Conservation (phyloP, 2,329 filamentous ascomycete species). For the Magnaporthiopsis rhizophila region DNA sequence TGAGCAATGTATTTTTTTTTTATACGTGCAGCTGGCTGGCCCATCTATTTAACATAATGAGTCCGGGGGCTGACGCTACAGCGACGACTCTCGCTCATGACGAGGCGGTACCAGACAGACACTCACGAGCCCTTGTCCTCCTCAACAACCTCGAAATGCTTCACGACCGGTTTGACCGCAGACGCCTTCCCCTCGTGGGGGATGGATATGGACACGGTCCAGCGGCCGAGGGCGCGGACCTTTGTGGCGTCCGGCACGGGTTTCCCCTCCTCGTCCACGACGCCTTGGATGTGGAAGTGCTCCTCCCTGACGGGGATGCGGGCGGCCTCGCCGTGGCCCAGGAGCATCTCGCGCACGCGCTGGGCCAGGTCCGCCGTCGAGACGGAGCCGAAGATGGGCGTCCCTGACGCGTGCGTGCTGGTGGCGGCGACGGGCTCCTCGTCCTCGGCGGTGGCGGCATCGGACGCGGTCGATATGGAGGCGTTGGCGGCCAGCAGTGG, state of each 20-base stretch:
- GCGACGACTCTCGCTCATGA: no score
- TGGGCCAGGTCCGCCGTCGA: constrained; percentile 28
- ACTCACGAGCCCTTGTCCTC: constrained; percentile 13
- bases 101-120: no score
- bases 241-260: constrained; percentile 13
- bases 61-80: background rate
- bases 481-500: constrained; percentile 15
- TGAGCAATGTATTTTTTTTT: background rate
- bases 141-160: constrained; percentile 25
- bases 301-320: constrained; percentile 27
- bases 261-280: constrained; percentile 24
- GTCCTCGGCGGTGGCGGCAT: constrained; percentile 8
- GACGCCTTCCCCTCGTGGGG: constrained; percentile 16
- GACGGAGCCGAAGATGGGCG: constrained; percentile 35
- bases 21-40: background rate
- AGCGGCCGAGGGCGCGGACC: constrained; percentile 32
- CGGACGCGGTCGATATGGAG: constrained; percentile 9
- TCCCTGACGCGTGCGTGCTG: constrained; percentile 3
- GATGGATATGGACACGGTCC: constrained; percentile 27
- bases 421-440: constrained; percentile 4
- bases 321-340: constrained; percentile 23
- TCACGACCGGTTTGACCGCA: constrained; percentile 16
- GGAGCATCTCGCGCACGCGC: constrained; percentile 25
- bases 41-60: background rate
- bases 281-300: constrained; percentile 20